Percentiles rank a stretch among this genome's conserved stretches.
Evolutionary conservation across 176 grass and related monocot species (phyloP).

Genomic region (Eleusine coracana): DNA sequence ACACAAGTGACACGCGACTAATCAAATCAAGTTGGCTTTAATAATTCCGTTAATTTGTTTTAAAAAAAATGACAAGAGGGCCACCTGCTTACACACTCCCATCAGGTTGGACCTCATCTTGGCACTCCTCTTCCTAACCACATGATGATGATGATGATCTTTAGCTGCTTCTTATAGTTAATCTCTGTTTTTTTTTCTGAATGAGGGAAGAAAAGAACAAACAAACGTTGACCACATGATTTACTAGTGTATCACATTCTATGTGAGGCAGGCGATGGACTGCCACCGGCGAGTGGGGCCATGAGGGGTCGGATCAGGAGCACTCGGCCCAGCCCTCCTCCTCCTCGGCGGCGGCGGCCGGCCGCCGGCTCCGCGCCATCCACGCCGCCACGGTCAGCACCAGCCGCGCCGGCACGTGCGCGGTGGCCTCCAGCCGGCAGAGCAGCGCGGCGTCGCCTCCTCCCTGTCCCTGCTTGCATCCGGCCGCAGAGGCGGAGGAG

Average conservation of each 20-base stretch:
- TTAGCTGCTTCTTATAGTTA: not conserved
- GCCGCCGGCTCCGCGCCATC: constrained; percentile 46
- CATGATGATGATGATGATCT: not conserved
- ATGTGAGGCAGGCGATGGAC: not conserved
- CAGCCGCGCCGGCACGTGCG: constrained; percentile 54
- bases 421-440: constrained; percentile 42
- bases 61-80: not conserved
- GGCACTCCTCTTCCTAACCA: not conserved
- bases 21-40: not conserved
- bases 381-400: constrained; percentile 40
- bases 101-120: not conserved
- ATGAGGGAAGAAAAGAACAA: constrained; percentile 24
- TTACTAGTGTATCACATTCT: not conserved
- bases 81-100: not conserved
- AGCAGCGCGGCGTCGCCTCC: constrained; percentile 30
- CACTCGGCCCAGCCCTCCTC: constrained; percentile 82
- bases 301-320: not conserved
- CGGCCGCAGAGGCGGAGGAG: not conserved
- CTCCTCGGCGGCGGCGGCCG: not conserved
- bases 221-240: constrained; percentile 40
- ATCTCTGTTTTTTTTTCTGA: not conserved
- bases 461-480: not conserved
- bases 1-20: not conserved
- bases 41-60: not conserved
- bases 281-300: not conserved